Evolutionary conservation across 1,284 basidiomycete species (phyloP), one percentile per base, ranked within the genome.

Genomic region (Microbotryum scabiosae): DNA sequence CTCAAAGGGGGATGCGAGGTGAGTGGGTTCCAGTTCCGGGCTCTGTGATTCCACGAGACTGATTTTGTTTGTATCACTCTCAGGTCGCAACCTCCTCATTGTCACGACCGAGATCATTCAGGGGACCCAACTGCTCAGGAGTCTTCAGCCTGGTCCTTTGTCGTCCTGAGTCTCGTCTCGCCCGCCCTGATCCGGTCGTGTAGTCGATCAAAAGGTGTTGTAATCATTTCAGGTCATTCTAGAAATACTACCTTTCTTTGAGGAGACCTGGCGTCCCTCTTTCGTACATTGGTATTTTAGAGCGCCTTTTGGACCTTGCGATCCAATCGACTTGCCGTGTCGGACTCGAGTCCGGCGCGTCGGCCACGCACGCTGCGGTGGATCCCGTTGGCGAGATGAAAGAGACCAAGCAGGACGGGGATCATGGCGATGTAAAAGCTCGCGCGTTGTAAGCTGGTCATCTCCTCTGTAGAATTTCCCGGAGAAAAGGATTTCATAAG

Each of bases 91-190:
- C 67, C 90, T 91, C 74, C 75, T 94, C 68, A 85, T 96, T 63
- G 89, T 88, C 10, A 93, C 91, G 1, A 93, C 91, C 30, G 85
- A 87, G 2, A 88, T 93, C 49, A 80, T 93, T 63, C 92, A 82
- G 71, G 91, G 90, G 44, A 73, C 60, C 43, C 61, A 62, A 16
- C 32, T 66, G 25, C 54, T 66, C 32, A 51, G 50, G 9, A 30
- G 28, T 20, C 59, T 53, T 21, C 36, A 55, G 26, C n/a, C 26
- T 6, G 51, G 30, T 10, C 26, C 3, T 9, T 49, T 28, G 47
- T 41, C 36, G 5, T 41, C 36, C 12, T 41, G 36, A 41, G 36
- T 16, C 7, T 30, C 12, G 36, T 41, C 36, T 41, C 36, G 36
- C 36, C 12, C 14, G 36, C 36, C 12, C 14, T 10, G 36, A 41